These are phyloP conservation scores for Bothriochloa decipiens DNA, from an alignment of 176 grass and related monocot genomes.

Conservation along the genomic window DNA sequence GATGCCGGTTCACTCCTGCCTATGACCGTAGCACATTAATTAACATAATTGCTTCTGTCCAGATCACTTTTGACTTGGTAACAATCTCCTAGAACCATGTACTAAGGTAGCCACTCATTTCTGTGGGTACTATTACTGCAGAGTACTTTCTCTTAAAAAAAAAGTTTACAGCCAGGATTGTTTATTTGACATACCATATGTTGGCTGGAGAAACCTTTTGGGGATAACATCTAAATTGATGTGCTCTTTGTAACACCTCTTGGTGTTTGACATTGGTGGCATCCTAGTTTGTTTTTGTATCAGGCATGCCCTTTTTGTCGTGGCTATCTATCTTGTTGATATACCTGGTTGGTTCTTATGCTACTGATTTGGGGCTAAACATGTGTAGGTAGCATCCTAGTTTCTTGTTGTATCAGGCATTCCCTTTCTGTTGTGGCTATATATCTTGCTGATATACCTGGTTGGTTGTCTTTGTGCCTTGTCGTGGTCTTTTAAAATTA, in stretches of 20 bases:
- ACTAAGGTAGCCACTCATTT: neutral
- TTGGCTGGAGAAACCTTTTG: neutral
- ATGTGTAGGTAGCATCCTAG: neutral
- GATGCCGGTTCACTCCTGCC: neutral
- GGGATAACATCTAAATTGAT: neutral
- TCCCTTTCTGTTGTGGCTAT: neutral
- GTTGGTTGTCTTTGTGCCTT: neutral
- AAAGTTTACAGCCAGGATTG: neutral
- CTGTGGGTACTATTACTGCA: neutral
- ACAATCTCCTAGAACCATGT: neutral
- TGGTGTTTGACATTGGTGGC: neutral
- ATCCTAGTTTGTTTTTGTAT: neutral
- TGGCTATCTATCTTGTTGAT: neutral
- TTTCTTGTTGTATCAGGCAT: neutral
- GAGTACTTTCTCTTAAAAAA: neutral
- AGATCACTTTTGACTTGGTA: neutral
- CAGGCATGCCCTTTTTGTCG: neutral
- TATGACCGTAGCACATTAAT: neutral
- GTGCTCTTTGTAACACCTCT: neutral
- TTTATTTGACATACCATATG: neutral
- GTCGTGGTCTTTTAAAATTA: constrained; percentile 32
- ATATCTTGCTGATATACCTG: neutral
- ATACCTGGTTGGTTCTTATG: neutral
- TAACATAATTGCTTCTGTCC: neutral
- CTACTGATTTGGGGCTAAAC: neutral